Base-by-base conservation (phyloP, 2,329 filamentous ascomycete species). In the Ceratocystis diversiconidia region DNA sequence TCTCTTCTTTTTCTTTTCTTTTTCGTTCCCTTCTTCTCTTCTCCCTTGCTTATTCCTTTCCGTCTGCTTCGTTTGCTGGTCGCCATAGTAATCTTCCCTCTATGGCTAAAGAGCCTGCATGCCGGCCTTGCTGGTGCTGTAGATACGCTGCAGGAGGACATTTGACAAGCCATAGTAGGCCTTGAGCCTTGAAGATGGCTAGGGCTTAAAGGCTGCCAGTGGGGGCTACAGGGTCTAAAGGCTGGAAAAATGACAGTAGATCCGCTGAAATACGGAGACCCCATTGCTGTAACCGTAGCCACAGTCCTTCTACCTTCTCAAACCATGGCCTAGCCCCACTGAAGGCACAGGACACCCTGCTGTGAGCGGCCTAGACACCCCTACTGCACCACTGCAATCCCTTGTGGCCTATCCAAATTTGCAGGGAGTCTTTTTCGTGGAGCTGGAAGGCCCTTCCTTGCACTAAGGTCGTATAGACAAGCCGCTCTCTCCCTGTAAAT, bases 31-130 rank as follows among this genome's bases (percentile, higher is more conserved):
- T 50, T 50, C 19, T 48, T 17, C 15, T 48, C 44, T 19, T 19
- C 52, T 57, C 52, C 22, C 52, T 57, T 17, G 15, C 15, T 57
- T 28, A 6, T 59, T 36, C n/a, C 28, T 19, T 59, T 36, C 55
- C 8, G 2, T 36, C 28, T 8, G 30, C 28, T n/a, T n/a, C 17
- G 55, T 55, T 28, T 25, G 19, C 50, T 25, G 15, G 50, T 59
- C 55, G 55, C 28, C 3, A 59, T 59, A 36, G 55, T 59, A 59
- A 59, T 59, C 30, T 52, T 52, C 48, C 28, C 55, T 3, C 6
- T 30, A 36, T 59, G 55, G 55, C 15, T 59, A 59, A 59, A 59
- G 55, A 59, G 55, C 30, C 55, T 59, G 55, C 55, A 59, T 32
- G n/a, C 25, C 12, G 25, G 50, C 19, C 50, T 25, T 55, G 50